Base-by-base conservation (phyloP, 2,329 filamentous ascomycete genomes). In the Talaromyces pinophilus region DNA sequence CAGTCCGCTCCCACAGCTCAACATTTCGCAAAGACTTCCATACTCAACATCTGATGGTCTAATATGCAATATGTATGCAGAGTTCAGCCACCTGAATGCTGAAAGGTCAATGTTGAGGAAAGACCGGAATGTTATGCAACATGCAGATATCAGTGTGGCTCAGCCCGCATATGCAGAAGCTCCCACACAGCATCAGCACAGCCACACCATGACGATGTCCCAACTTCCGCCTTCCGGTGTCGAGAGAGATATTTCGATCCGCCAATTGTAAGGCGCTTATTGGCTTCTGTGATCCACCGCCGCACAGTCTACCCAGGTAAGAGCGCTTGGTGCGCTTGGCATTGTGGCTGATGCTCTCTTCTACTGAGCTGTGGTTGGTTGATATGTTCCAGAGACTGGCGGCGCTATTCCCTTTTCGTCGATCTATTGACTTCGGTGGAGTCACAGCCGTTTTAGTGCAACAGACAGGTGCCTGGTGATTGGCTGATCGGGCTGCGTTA, bases 121-220 rank as follows among this genome's bases (percentile, higher is more conserved):
- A 33, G 28, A 17, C 30, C n/a, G 54, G 54, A 22, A 57, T 57
- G 54, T 22, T 54, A 55, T 35, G 33, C 33, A 35, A 35, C 13
- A 33, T 33, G 28, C 33, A 38, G 28, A n/a, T 33, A 19, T 40
- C 33, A 22, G 54, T 38, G 38, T 44, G 52, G 44, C 52, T 48
- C 15, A 64, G 25, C 33, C 33, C 11, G 54, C 54, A 38, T 35
- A 22, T 35, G 33, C 33, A 15, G 11, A 19, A 19, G 50, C 50
- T 19, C 28, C 52, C 52, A 17, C 38, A 22, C n/a, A 38, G 2
- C 3, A 28, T n/a, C 33, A 38, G 57, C 63, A 62, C 63, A 48
- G 63, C 63, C 63, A 65, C 63, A 54, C 52, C 28, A 63, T 63
- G 61, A 63, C 35, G 61, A 22, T 22, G 35, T 42, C 22, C 35